phyloP scores from a whole-genome alignment of 2,329 filamentous ascomycete genomes.

The Trichoderma sp. region DNA sequence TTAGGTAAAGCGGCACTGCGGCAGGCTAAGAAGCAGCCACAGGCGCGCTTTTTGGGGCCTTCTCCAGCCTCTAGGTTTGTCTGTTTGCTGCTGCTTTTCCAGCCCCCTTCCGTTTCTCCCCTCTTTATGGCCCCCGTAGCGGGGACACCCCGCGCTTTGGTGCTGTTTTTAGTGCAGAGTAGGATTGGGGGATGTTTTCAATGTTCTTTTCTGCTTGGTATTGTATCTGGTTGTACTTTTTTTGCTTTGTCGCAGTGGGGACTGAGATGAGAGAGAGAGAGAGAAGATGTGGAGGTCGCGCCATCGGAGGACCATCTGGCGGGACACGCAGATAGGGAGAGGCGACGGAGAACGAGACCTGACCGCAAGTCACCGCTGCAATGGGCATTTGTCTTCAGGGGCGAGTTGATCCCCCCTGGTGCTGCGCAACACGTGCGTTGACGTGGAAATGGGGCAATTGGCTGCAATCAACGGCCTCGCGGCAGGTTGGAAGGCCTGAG shows the following conservation, averaged over 20 bases:
- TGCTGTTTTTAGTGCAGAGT: constrained; percentile 2
- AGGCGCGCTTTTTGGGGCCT: not conserved
- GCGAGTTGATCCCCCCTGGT: constrained; percentile 2
- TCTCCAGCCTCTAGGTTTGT: not conserved
- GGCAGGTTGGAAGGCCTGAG: not conserved
- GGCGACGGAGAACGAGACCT: not conserved
- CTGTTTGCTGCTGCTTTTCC: not conserved
- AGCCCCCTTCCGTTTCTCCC: not conserved
- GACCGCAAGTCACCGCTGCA: constrained; percentile 17
- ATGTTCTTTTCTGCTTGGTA: not conserved
- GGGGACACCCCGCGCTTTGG: constrained; percentile 21
- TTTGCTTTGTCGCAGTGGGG: not conserved
- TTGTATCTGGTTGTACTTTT: not conserved
- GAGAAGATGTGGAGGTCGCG: constrained; percentile 2
- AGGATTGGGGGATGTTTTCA: not conserved
- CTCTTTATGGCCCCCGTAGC: constrained; percentile 4
- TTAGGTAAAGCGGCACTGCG: not conserved
- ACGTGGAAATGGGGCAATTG: not conserved
- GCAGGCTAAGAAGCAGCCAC: not conserved
- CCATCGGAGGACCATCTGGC: not conserved
- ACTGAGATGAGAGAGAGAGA: not conserved
- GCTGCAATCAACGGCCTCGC: not conserved
- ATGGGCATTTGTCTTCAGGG: not conserved
- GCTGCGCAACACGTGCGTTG: not conserved
- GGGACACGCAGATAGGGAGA: not conserved